Conservation (phyloP, 306 rosid species). For the Corylus heterophylla region DNA sequence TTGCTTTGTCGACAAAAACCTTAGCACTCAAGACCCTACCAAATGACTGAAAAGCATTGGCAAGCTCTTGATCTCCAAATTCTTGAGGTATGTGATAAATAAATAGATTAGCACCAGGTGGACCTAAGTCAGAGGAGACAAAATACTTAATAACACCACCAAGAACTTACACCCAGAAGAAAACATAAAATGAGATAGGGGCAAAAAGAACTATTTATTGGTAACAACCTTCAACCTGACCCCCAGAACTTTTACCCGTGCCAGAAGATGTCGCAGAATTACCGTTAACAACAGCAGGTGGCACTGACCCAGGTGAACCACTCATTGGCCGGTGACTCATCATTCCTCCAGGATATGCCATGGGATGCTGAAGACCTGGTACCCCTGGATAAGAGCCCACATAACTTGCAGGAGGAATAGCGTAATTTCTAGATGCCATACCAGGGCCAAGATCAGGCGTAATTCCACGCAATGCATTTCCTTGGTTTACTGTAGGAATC, state of each 20-base stretch:
- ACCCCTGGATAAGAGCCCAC: slow-evolving; percentile 78
- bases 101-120: slow-evolving; percentile 97
- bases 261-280: slow-evolving; percentile 64
- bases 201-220: neutral
- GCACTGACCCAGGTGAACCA: slow-evolving; percentile 71
- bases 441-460: slow-evolving; percentile 62
- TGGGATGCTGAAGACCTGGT: slow-evolving; percentile 86
- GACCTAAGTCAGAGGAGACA: slow-evolving; percentile 61
- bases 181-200: neutral
- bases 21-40: slow-evolving; percentile 96
- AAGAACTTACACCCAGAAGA: neutral
- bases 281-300: slow-evolving; percentile 53
- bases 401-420: slow-evolving; percentile 67
- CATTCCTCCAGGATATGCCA: slow-evolving; percentile 80
- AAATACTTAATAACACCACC: slow-evolving; percentile 28
- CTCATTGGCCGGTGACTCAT: slow-evolving; percentile 68
- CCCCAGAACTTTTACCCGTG: slow-evolving; percentile 61
- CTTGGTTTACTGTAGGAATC: slow-evolving; percentile 83
- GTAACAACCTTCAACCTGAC: slow-evolving; percentile 87
- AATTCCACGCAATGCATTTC: slow-evolving; percentile 63
- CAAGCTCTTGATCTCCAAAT: slow-evolving; percentile 88
- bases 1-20: slow-evolving; percentile 97
- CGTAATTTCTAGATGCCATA: slow-evolving; percentile 73
- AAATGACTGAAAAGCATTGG: slow-evolving; percentile 77
- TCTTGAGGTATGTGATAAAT: slow-evolving; percentile 99